Percentiles rank a stretch among this genome's conserved stretches.
Evolutionary conservation across 2,329 filamentous ascomycete species (phyloP).

Genomic region (Ophiostoma sp.): DNA sequence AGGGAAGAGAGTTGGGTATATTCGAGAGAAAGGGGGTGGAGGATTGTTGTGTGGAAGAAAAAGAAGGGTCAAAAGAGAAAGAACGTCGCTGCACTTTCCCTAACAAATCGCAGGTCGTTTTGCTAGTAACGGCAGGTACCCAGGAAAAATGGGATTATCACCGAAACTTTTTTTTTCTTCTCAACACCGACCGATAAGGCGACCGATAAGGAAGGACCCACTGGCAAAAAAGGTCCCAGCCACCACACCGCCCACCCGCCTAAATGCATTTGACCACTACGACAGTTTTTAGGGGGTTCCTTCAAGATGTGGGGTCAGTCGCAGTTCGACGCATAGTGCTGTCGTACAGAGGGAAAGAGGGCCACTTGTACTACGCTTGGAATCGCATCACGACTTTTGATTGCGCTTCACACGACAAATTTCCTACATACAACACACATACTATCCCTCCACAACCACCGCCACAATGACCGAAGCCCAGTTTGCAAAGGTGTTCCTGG

Average conservation of each 20-base stretch:
- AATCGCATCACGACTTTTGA: neutral
- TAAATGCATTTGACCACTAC: conserved; percentile 2
- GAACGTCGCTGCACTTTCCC: neutral
- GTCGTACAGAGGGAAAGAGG: neutral
- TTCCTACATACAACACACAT: neutral
- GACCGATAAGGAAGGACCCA: conserved; percentile 23
- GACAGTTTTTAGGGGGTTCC: neutral
- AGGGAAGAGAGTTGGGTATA: neutral
- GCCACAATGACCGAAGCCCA: conserved; percentile 73
- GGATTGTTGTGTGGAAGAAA: neutral
- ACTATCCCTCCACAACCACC: neutral
- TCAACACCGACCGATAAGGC: conserved; percentile 25
- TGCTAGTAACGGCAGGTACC: neutral
- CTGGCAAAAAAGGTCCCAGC: conserved; percentile 8
- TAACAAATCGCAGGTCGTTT: neutral
- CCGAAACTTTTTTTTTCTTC: conserved; percentile 26
- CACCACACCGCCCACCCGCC: conserved; percentile 19
- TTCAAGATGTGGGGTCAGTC: conserved; percentile 15
- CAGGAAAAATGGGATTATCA: conserved; percentile 1
- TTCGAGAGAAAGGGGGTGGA: neutral
- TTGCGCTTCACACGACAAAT: neutral
- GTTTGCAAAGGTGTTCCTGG: conserved; percentile 83
- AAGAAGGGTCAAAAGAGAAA: neutral
- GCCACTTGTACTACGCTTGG: neutral
- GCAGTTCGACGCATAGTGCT: neutral